Percentiles rank a stretch among this genome's conserved stretches.
phyloP scores from a whole-genome alignment of 1,284 basidiomycete species.

The Malassezia slooffiae region DNA sequence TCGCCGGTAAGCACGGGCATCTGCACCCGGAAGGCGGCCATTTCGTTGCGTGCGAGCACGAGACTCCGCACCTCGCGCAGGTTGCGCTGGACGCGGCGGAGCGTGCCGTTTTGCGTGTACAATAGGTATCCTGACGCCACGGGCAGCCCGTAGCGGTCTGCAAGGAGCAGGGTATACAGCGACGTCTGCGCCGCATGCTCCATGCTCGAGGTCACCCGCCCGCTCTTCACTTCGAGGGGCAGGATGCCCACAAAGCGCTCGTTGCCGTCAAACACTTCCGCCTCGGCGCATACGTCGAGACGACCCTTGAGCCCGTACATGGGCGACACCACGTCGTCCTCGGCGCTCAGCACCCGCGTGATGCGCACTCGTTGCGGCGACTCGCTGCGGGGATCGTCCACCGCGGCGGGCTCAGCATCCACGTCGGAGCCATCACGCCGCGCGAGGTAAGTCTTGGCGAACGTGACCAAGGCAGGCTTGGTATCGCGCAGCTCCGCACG shows the following conservation, averaged over 20 bases:
- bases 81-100: slow-evolving; percentile 65
- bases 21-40: slow-evolving; percentile 61
- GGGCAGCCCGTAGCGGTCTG: slow-evolving; percentile 65
- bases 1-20: slow-evolving; percentile 20
- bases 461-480: slow-evolving; percentile 27
- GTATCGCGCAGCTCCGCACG: slow-evolving; percentile 18
- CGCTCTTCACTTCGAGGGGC: slow-evolving; percentile 91
- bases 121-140: slow-evolving; percentile 68
- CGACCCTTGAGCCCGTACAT: slow-evolving; percentile 91
- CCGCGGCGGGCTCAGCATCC: background rate
- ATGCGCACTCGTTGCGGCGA: slow-evolving; percentile 15
- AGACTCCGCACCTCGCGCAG: slow-evolving; percentile 75
- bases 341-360: slow-evolving; percentile 55
- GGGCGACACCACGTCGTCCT: slow-evolving; percentile 96
- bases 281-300: slow-evolving; percentile 75
- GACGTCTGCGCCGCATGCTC: slow-evolving; percentile 96
- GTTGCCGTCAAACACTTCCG: slow-evolving; percentile 30
- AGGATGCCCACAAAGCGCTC: slow-evolving; percentile 49
- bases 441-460: slow-evolving; percentile 27
- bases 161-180: slow-evolving; percentile 83
- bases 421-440: slow-evolving; percentile 9
- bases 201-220: slow-evolving; percentile 55
- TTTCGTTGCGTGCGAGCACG: slow-evolving; percentile 69
- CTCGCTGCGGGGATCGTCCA: slow-evolving; percentile 2
- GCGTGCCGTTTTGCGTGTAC: slow-evolving; percentile 80